phyloP scores from a whole-genome alignment of 2,329 filamentous ascomycete species.

The Pestalotiopsis sp. region DNA sequence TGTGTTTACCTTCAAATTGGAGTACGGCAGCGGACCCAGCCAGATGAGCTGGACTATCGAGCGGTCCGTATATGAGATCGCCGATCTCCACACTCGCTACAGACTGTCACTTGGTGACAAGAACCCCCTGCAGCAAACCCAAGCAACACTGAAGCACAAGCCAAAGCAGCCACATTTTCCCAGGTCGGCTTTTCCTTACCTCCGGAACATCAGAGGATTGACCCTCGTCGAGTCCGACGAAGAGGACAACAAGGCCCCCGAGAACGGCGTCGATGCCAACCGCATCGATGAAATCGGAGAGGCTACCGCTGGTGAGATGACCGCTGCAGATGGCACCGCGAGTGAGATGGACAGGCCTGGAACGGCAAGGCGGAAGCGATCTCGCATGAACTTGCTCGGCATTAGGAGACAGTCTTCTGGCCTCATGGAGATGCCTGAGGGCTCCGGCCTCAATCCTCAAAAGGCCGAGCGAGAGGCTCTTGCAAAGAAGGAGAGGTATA shows the following conservation, averaged over 20 bases:
- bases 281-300: slow-evolving; percentile 34
- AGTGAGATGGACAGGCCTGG: slow-evolving; percentile 67
- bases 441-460: slow-evolving; percentile 40
- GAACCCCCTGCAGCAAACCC: slow-evolving; percentile 71
- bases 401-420: slow-evolving; percentile 57
- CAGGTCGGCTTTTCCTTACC: slow-evolving; percentile 84
- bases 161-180: slow-evolving; percentile 91
- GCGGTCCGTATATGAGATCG: slow-evolving; percentile 84
- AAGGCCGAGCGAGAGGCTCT: slow-evolving; percentile 45
- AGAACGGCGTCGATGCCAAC: slow-evolving; percentile 36
- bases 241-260: slow-evolving; percentile 51
- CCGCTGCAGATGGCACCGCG: slow-evolving; percentile 64
- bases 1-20: slow-evolving; percentile 87
- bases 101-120: slow-evolving; percentile 84
- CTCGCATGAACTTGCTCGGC: slow-evolving; percentile 53
- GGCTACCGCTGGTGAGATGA: slow-evolving; percentile 45
- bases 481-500: slow-evolving; percentile 66
- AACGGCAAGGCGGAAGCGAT: slow-evolving; percentile 46
- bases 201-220: slow-evolving; percentile 71
- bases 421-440: slow-evolving; percentile 48
- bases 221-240: slow-evolving; percentile 80
- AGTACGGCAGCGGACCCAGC: slow-evolving; percentile 94
- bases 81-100: slow-evolving; percentile 92
- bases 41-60: slow-evolving; percentile 96
- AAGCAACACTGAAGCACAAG: slow-evolving; percentile 64